phyloP scores from a whole-genome alignment of 1,139 yeast genomes.

The Yamadazyma songkhlaensis region DNA sequence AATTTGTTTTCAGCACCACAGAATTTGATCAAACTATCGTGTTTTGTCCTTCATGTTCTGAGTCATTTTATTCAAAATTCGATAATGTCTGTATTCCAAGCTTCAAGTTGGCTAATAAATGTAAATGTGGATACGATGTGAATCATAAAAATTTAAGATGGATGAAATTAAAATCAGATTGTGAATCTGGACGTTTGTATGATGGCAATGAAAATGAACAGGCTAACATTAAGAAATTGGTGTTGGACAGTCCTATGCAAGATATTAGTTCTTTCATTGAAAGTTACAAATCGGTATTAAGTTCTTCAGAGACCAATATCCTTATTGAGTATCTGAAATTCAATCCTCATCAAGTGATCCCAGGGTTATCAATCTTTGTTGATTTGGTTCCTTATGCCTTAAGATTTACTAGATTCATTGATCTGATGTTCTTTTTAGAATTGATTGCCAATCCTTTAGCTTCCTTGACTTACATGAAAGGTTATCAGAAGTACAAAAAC shows the following conservation, averaged over 20 bases:
- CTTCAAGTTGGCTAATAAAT: background rate
- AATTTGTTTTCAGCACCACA: background rate
- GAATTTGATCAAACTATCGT: background rate
- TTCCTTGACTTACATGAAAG: background rate
- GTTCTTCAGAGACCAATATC: background rate
- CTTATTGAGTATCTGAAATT: constrained; percentile 1
- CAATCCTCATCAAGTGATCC: background rate
- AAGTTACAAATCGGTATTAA: background rate
- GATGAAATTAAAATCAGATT: background rate
- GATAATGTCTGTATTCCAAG: background rate
- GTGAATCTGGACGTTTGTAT: background rate
- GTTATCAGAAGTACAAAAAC: background rate
- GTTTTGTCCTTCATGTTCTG: background rate
- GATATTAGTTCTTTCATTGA: background rate
- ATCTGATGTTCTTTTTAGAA: background rate
- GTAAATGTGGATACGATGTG: constrained; percentile 1
- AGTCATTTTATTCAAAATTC: background rate
- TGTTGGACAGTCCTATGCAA: background rate
- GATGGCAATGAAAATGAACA: background rate
- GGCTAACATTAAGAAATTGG: constrained; percentile 1
- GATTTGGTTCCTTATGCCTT: background rate
- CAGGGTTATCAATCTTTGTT: background rate
- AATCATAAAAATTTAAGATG: background rate
- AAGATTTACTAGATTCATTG: background rate
- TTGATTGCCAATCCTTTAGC: background rate